These are phyloP conservation scores for Lizonia empirigonia DNA, from an alignment of 2,329 filamentous ascomycete species.

Conservation along the genomic window DNA sequence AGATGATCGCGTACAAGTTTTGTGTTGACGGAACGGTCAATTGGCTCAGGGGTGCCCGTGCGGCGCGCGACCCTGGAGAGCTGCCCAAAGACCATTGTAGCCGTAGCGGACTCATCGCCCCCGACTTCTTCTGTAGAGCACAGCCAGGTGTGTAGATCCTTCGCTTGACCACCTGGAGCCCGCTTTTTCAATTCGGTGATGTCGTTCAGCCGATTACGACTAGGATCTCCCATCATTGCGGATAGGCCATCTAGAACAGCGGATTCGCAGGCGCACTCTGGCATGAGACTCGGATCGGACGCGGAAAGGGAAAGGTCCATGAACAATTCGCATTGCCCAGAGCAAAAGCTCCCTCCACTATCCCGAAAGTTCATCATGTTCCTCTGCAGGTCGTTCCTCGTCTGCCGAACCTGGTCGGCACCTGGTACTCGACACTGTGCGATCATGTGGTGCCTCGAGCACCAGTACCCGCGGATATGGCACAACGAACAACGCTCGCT, in stretches of 20 bases:
- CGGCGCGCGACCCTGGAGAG: neutral
- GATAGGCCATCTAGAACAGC: conserved; percentile 2
- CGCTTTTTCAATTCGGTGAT: conserved; percentile 2
- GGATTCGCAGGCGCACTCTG: conserved; percentile 3
- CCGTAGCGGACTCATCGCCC: neutral
- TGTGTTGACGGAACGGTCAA: conserved; percentile 1
- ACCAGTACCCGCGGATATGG: neutral
- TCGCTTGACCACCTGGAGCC: neutral
- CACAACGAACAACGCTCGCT: neutral
- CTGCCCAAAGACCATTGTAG: conserved; percentile 1
- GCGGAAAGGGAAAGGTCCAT: neutral
- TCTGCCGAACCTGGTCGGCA: conserved; percentile 1
- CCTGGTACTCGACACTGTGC: neutral
- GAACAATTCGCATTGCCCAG: conserved; percentile 1
- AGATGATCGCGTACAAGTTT: conserved; percentile 4
- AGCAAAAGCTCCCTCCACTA: conserved; percentile 4
- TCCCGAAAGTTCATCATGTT: neutral
- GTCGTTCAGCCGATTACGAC: neutral
- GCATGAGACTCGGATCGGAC: neutral
- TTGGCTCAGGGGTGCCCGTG: neutral
- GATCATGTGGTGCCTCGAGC: neutral
- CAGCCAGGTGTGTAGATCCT: conserved; percentile 1
- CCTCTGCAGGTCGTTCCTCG: neutral
- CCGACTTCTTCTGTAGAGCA: conserved; percentile 3
- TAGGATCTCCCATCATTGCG: neutral